phyloP scores from a whole-genome alignment of 768 basidiomycete species.

The Pulveroboletus sp. region DNA sequence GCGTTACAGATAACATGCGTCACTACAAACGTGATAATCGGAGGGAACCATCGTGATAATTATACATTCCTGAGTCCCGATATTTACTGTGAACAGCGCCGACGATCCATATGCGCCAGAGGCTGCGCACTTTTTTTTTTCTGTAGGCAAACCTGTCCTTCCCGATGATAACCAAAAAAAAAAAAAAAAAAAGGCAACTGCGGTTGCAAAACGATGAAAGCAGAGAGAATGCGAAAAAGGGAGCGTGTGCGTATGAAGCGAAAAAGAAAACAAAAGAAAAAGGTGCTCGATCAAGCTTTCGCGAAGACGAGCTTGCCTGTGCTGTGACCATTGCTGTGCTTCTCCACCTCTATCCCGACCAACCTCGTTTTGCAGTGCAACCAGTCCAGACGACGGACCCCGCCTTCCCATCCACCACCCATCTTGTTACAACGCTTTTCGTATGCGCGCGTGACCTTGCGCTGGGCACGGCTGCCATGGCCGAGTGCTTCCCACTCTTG shows the following conservation, averaged over 20 bases:
- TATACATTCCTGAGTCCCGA: constrained; percentile 18
- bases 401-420: constrained; percentile 66
- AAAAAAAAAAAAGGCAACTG: background rate
- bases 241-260: constrained; percentile 2
- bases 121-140: constrained; percentile 1
- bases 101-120: constrained; percentile 14
- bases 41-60: constrained; percentile 10
- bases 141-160: background rate
- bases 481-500: constrained; percentile 64
- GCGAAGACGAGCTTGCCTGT: constrained; percentile 49
- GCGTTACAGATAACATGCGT: constrained; percentile 20
- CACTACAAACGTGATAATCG: constrained; percentile 13
- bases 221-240: background rate
- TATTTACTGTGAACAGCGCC: constrained; percentile 10
- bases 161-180: constrained; percentile 4
- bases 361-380: constrained; percentile 56
- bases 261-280: background rate
- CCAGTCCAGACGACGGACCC: constrained; percentile 66
- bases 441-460: constrained; percentile 56
- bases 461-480: constrained; percentile 49
- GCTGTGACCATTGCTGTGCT: constrained; percentile 33
- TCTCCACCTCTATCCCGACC: constrained; percentile 58
- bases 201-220: background rate
- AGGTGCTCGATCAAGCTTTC: constrained; percentile 27
- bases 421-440: constrained; percentile 55